Base-by-base conservation (phyloP, 805 yeast genomes). In the Cyberlindnera subsufficiens region DNA sequence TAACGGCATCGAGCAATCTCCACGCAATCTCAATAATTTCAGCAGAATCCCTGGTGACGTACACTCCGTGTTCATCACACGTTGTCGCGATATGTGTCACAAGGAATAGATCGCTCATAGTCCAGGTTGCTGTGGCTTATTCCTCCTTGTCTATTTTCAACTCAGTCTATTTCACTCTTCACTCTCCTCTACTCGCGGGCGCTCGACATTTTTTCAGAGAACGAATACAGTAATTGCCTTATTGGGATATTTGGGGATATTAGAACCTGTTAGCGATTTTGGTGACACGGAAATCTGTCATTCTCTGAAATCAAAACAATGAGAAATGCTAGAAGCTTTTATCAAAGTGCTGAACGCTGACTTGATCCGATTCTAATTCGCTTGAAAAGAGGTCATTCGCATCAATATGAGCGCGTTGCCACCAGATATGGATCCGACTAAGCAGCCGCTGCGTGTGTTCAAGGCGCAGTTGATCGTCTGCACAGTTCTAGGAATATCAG, bases 401-500 rank as follows among this genome's bases (percentile, higher is more conserved):
- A 13, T 14, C 9, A 7, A 5, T 10, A 55, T 56, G 61, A 54
- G 58, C 38, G 56, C 54, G 4, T 39, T 57, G 6, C 62, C 62
- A 3, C 62, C 62, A 5, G 60, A 56, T 16, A 50, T 56, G 38
- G 62, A 58, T 38, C 62, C 62, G 9, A 55, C 62, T 7, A 55
- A 56, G 39, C 62, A 55, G 43, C 60, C 60, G 6, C 44, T 54
- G 13, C 42, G 88, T 42, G 82, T 89, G 39, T 83, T 90, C n/a
- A 77, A 84, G 10, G 82, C 93, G 5, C 99, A 91, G 64, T 66
- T 87, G n/a, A 63, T 75, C 13, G 77, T 90, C 17, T 93, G 96
- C 1, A 50, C 71, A 0, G 57, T 77, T 0, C 62, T 89, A 14
- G 98, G 98, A 0, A 40, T 75, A 2, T 59, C 76, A 25, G 88